phyloP scores from a whole-genome alignment of 2,329 filamentous ascomycete species.

The Coniella lustricola region DNA sequence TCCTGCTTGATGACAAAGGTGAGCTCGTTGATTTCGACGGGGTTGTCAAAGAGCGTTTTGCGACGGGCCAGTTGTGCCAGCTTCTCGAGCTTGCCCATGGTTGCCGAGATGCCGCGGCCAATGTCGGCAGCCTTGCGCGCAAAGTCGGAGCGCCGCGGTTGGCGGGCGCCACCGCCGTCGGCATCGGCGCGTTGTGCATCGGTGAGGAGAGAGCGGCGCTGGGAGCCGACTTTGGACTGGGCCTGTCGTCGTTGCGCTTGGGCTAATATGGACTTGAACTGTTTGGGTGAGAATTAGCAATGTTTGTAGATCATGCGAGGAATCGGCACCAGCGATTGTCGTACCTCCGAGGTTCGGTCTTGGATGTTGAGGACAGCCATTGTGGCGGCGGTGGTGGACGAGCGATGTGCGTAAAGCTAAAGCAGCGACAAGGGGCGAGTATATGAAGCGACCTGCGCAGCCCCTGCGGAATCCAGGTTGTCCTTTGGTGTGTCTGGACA shows the following conservation, averaged over 20 bases:
- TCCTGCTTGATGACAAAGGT: constrained; percentile 99
- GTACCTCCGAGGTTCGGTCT: constrained; percentile 76
- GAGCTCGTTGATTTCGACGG: constrained; percentile 93
- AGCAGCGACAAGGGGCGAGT: neutral
- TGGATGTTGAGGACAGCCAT: constrained; percentile 77
- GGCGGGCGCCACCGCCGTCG: constrained; percentile 39
- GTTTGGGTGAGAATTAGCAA: neutral
- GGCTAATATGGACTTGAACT: constrained; percentile 80
- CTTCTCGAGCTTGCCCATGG: constrained; percentile 92
- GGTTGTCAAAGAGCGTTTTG: constrained; percentile 96
- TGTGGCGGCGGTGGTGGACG: constrained; percentile 16
- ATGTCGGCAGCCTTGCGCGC: constrained; percentile 87
- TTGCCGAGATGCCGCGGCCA: constrained; percentile 81
- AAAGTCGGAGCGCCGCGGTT: constrained; percentile 75
- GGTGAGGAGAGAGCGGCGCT: constrained; percentile 73
- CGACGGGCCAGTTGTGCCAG: constrained; percentile 90
- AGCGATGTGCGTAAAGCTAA: neutral
- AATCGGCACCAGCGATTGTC: too few species aligned
- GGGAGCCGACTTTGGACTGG: constrained; percentile 67
- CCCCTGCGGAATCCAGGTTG: neutral
- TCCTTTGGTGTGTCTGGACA: neutral
- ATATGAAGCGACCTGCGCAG: constrained; percentile 13
- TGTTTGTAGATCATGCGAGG: too few species aligned
- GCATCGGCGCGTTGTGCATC: constrained; percentile 63
- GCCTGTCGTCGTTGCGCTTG: constrained; percentile 78